Base-by-base conservation (phyloP, 305 asterid genomes). In the Solanum aculeatissimum region DNA sequence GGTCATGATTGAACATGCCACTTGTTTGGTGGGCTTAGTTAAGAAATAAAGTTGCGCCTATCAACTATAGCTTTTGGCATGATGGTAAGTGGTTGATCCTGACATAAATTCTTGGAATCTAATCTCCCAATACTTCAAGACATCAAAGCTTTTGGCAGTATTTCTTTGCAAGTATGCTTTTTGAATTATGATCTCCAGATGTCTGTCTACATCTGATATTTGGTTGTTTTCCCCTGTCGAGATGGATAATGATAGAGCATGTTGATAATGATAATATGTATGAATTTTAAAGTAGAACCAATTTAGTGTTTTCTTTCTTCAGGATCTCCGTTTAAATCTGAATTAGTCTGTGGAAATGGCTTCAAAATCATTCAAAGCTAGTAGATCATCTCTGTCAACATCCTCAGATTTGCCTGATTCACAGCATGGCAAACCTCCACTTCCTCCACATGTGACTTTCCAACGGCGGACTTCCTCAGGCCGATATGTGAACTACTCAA, bases 381-480 rank as follows among this genome's bases (percentile, higher is more conserved):
- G 92, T 58, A 86, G 93, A 86, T 95, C 97, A 27, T 91, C 92
- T 83, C 88, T 93, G 54, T 93, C 98, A 60, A 84, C 88, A 9
- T 79, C 91, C 42, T 93, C 95, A 4, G 97, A 94, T 83, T 81
- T 84, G 69, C 78, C 70, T 4, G 97, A 93, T 79, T 86, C 93
- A 4, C 94, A 91, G 58, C 88, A 83, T 21, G 93, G 91, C 53
- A 94, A 88, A 87, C 95, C 98, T 6, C 98, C 94, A 2, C 86
- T 93, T 82, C 95, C 95, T 58, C 92, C 91, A 12, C 92, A 86
- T 3, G 89, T 92, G 71, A 87, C 90, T 72, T 92, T 90, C 69
- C 92, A 92, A 40, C 89, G 92, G 40, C 87, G 94, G 74, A 92
- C 95, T 80, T 86, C 95, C 18, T 92, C 95, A 1, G 95, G 98